These are phyloP conservation scores for Phytophthora hybrid DNA, from an alignment of 352 stramenopile species.

Conservation along the genomic window DNA sequence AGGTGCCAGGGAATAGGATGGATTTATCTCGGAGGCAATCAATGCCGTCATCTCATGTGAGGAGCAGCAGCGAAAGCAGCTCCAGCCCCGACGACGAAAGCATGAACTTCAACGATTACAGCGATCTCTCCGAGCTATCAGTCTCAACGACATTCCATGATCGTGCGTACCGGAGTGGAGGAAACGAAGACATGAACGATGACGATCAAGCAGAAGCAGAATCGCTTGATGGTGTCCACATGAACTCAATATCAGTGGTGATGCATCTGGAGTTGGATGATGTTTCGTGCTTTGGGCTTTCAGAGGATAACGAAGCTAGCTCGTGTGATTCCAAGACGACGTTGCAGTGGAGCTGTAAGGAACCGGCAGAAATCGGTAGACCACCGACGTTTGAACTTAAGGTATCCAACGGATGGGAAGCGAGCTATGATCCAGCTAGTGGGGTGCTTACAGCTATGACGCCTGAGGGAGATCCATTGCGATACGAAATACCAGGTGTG, in stretches of 20 bases:
- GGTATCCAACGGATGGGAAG: slow-evolving; percentile 47
- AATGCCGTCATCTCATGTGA: slow-evolving; percentile 4
- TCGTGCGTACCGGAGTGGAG: slow-evolving; percentile 1
- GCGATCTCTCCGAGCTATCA: slow-evolving; percentile 37
- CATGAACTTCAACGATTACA: slow-evolving; percentile 29
- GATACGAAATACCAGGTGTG: slow-evolving; percentile 37
- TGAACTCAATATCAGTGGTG: slow-evolving; percentile 46
- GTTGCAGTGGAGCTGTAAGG: slow-evolving; percentile 61
- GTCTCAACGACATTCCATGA: slow-evolving; percentile 13
- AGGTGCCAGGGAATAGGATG: slow-evolving; percentile 14
- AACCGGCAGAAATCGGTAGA: slow-evolving; percentile 47
- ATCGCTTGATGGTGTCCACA: slow-evolving; percentile 14
- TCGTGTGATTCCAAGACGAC: slow-evolving; percentile 14
- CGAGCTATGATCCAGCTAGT: slow-evolving; percentile 41
- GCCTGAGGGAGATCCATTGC: slow-evolving; percentile 28
- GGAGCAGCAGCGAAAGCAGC: slow-evolving; percentile 39
- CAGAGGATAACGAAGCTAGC: not conserved
- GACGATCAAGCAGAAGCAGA: slow-evolving; percentile 13
- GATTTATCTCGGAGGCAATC: slow-evolving; percentile 11
- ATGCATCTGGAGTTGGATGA: slow-evolving; percentile 56
- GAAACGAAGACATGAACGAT: slow-evolving; percentile 4
- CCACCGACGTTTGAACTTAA: slow-evolving; percentile 53
- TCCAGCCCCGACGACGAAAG: slow-evolving; percentile 29
- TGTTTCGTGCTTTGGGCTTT: slow-evolving; percentile 52
- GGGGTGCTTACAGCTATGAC: slow-evolving; percentile 40